phyloP scores from a whole-genome alignment of 2,329 filamentous ascomycete species.

The Endoconidiophora laricicola region DNA sequence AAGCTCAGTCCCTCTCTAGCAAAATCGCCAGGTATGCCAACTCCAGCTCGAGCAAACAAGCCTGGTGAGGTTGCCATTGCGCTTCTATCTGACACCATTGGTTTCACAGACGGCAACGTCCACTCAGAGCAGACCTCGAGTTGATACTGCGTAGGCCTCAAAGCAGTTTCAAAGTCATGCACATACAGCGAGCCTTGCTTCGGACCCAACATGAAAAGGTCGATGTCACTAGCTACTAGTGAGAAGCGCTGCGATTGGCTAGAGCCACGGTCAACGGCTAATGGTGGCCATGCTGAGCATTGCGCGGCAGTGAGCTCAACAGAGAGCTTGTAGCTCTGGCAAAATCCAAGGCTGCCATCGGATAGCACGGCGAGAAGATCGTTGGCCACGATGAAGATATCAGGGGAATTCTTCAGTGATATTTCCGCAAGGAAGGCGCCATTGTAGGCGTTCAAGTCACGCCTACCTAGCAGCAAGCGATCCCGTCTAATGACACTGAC shows the following conservation, averaged over 20 bases:
- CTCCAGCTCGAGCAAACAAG: too few relatives aligned
- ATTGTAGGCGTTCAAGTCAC: too few relatives aligned
- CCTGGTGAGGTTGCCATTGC: not conserved
- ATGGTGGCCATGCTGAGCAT: constrained; percentile 35
- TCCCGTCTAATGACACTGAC: too few relatives aligned
- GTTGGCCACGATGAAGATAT: constrained; percentile 34
- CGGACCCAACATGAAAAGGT: constrained; percentile 9
- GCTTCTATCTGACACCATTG: not conserved
- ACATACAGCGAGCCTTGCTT: constrained; percentile 3
- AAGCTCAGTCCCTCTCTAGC: too few relatives aligned
- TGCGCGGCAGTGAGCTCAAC: constrained; percentile 36
- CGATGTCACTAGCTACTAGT: constrained; percentile 8
- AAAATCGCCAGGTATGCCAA: too few relatives aligned
- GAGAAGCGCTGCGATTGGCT: constrained; percentile 4
- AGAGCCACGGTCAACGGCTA: constrained; percentile 18
- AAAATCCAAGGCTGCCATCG: constrained; percentile 30
- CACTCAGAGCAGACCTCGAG: constrained; percentile 4
- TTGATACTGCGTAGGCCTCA: constrained; percentile 1
- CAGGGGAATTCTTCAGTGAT: not conserved
- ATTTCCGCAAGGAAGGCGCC: too few relatives aligned
- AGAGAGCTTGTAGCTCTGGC: constrained; percentile 32
- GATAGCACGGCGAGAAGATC: constrained; percentile 34
- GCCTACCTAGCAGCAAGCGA: too few relatives aligned
- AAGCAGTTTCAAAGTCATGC: constrained; percentile 6
- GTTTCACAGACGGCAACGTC: not conserved